Evolutionary conservation across 2,329 filamentous ascomycete species (phyloP), one percentile per base, ranked within the genome.

Genomic region (Ascochyta pisi): DNA sequence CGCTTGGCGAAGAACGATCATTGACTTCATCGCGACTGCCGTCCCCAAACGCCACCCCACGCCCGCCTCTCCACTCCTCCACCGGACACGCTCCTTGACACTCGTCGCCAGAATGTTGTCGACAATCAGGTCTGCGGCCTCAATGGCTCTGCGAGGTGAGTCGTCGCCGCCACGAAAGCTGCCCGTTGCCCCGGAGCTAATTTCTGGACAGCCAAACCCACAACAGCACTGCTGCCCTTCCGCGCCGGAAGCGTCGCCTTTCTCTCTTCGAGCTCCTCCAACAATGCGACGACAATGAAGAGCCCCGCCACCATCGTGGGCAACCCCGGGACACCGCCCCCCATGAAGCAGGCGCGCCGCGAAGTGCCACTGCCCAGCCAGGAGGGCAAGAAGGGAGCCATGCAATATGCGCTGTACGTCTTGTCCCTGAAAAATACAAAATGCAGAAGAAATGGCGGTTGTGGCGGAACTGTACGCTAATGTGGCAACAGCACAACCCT

Each of bases 321-420:
- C 66, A 87, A 73, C 74, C 83, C 79, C 73, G 81, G 78, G 73
- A 80, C 77, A 65, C 79, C 80, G 54, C 77, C 77, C 34, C 79
- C 81, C 35, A 78, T 83, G 78, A 83, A 83, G 70, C 80, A 81
- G 67, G 85, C 87, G 68, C 85, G 84, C 74, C 71, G 70, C 57
- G 89, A 94, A 79, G 90, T 95, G 54, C 87, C 86, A 61, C 82
- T 95, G 57, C 81, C 89, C 62, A 93, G 89, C 76, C 87, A 96
- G 79, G 88, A 92, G 78, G 83, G 83, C 63, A 91, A 89, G 78
- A 91, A 94, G 82, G 87, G 90, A 68, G 86, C 86, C 57, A 82
- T 94, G 70, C 90, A 96, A 87, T 94, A 92, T 77, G 91, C 90
- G 63, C 83, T 96, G 90, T 94, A 89, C 67, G 89, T 86, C 19